A percentile compares a stretch with the other conserved stretches of the same genome.
These are phyloP conservation scores for Curvularia sp. DNA, from an alignment of 2,329 filamentous ascomycete genomes.

Conservation along the genomic window DNA sequence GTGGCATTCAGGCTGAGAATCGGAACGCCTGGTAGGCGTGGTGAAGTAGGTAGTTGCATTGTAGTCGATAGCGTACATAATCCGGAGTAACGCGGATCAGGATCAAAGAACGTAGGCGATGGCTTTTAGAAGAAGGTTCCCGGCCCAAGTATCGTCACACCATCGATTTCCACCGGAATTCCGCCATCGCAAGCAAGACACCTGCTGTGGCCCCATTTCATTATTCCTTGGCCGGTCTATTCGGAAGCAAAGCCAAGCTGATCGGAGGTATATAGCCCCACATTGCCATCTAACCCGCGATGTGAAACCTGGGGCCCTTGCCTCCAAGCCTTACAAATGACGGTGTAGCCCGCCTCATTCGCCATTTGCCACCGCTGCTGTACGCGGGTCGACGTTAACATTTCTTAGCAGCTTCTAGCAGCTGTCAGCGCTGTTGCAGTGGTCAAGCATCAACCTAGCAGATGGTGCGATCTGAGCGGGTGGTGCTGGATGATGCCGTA, in stretches of 20 bases:
- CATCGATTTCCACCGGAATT: neutral
- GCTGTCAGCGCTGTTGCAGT: conserved; percentile 5
- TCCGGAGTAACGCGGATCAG: neutral
- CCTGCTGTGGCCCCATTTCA: conserved; percentile 8
- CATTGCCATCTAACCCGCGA: conserved; percentile 16
- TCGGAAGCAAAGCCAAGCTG: conserved; percentile 8
- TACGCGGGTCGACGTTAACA: conserved; percentile 9
- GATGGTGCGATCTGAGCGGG: neutral
- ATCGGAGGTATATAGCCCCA: conserved; percentile 31
- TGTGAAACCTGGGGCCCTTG: conserved; percentile 22
- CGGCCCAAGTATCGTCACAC: neutral
- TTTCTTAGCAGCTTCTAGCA: conserved; percentile 15
- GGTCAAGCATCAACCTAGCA: neutral
- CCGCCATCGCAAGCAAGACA: conserved; percentile 1
- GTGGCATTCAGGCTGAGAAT: conserved; percentile 36
- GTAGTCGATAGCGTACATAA: neutral
- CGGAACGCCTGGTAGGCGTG: conserved; percentile 40
- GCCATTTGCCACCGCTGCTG: conserved; percentile 20
- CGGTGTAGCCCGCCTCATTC: conserved; percentile 10
- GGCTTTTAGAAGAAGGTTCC: neutral
- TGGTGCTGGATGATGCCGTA: neutral
- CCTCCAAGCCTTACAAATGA: conserved; percentile 7
- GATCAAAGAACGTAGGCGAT: neutral
- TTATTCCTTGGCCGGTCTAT: conserved; percentile 19
- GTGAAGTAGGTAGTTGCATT: conserved; percentile 33